A percentile compares a stretch with the other conserved stretches of the same genome.
Evolutionary conservation across 2,329 filamentous ascomycete genomes (phyloP).

Genomic region (Fusarium devonianum): DNA sequence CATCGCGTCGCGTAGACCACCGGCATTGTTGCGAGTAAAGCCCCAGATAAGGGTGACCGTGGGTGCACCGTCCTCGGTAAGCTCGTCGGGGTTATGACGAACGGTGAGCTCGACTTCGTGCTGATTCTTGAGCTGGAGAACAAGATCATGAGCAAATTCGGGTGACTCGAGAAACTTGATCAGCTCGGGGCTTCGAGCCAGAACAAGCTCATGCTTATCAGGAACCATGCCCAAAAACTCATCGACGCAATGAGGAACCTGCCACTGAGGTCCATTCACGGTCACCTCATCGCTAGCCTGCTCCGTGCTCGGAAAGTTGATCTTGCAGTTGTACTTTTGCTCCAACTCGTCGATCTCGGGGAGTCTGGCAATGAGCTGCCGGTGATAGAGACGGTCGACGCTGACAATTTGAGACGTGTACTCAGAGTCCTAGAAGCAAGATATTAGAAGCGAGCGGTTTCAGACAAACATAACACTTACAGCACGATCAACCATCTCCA

Average conservation of each 20-base stretch:
- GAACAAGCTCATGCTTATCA: slow-evolving; percentile 89
- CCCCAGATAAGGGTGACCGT: slow-evolving; percentile 74
- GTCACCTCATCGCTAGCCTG: slow-evolving; percentile 96
- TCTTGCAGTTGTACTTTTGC: slow-evolving; percentile 99
- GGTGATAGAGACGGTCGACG: slow-evolving; percentile 94
- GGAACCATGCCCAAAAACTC: slow-evolving; percentile 98
- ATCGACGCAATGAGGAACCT: slow-evolving; percentile 95
- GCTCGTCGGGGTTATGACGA: slow-evolving; percentile 67
- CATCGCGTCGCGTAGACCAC: slow-evolving; percentile 92
- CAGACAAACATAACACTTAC: slow-evolving; percentile 55
- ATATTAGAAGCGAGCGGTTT: slow-evolving; percentile 5
- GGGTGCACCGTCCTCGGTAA: slow-evolving; percentile 63
- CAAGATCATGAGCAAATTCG: slow-evolving; percentile 81
- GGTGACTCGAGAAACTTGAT: slow-evolving; percentile 82
- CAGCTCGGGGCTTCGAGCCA: slow-evolving; percentile 77
- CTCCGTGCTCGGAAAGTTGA: slow-evolving; percentile 96
- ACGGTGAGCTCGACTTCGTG: slow-evolving; percentile 90
- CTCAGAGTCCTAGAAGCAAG: slow-evolving; percentile 79
- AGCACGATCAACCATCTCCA: slow-evolving; percentile 98
- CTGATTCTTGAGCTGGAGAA: slow-evolving; percentile 85
- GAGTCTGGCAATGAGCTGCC: slow-evolving; percentile 88
- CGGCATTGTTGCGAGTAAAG: slow-evolving; percentile 97
- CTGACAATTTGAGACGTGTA: slow-evolving; percentile 94
- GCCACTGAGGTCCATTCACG: slow-evolving; percentile 96
- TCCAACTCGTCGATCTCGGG: slow-evolving; percentile 92